These are phyloP conservation scores for Goffeauzyma gilvescens DNA, from an alignment of 768 basidiomycete species.

Conservation along the genomic window DNA sequence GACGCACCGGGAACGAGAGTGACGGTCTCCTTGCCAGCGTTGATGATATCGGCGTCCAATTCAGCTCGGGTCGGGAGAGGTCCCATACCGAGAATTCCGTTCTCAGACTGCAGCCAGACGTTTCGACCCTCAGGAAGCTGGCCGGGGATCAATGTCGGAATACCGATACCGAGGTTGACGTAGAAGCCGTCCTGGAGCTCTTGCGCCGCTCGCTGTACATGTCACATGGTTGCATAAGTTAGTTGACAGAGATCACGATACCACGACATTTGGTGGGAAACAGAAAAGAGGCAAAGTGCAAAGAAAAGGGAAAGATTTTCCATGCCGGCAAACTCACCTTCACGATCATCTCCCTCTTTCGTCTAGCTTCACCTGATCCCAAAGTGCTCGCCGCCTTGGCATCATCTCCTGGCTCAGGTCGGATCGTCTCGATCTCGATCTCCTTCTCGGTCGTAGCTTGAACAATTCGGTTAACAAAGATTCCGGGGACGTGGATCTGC, in stretches of 20 bases:
- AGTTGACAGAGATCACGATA: not conserved
- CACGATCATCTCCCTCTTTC: constrained; percentile 47
- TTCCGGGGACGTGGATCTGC: constrained; percentile 45
- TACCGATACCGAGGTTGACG: constrained; percentile 76
- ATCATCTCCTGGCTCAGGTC: constrained; percentile 13
- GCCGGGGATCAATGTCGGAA: constrained; percentile 74
- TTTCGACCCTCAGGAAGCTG: constrained; percentile 51
- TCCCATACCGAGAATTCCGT: constrained; percentile 53
- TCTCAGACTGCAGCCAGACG: constrained; percentile 85
- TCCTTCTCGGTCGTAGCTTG: constrained; percentile 53
- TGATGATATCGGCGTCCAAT: constrained; percentile 53
- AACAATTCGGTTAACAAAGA: constrained; percentile 79
- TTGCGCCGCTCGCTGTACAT: constrained; percentile 7
- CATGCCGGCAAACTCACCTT: constrained; percentile 62
- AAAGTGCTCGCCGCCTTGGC: constrained; percentile 8
- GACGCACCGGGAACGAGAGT: constrained; percentile 78
- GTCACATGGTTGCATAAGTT: not conserved
- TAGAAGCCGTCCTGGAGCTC: constrained; percentile 40
- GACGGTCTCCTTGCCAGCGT: constrained; percentile 85
- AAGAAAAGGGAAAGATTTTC: no score
- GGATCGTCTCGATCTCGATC: constrained; percentile 49
- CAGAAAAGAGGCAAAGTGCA: no score
- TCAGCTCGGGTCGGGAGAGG: constrained; percentile 69
- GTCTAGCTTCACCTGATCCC: constrained; percentile 24
- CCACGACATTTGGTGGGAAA: no score